Base-by-base conservation (phyloP, 768 basidiomycete species). In the Peribolospora kevripleyi region DNA sequence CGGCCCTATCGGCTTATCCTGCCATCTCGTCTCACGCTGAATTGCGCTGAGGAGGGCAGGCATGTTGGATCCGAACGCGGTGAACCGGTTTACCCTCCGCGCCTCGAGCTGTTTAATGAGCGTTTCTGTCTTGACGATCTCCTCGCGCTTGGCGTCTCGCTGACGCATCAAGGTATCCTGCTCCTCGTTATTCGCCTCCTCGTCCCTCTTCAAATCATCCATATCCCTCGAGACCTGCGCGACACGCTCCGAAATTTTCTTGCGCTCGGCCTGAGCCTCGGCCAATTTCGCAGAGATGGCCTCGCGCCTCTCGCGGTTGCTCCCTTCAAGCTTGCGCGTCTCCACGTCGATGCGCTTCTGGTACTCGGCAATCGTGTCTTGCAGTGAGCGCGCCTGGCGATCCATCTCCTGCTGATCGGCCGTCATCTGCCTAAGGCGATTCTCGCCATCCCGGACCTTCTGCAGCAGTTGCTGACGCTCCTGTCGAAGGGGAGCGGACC, bases 291-390 rank as follows among this genome's bases (percentile, higher is more conserved):
- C 58, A 39, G 48, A 51, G 6, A 58, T 46, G 2, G 56, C 56
- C 5, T 49, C 14, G 11, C 54, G 60, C 49, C 59, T 58, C 8
- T 52, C 56, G 46, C 59, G 53, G 50, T 55, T 36, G 50, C 57
- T 49, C 38, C 59, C 57, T 70, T 77, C 68, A 75, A 71, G 46
- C 74, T 64, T 76, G 42, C 65, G 67, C 7, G 71, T 70, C 64
- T 82, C 82, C 39, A 69, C 70, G 2, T 60, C 67, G 46, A 87
- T 79, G 51, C 75, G 70, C 13, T 65, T 60, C 2, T 75, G 65
- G n/a, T 68, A 62, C 0, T 68, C 66, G 13, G 59, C 57, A 49
- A 74, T 72, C 11, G 64, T 41, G 6, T 7, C 45, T 6, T n/a
- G 38, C 45, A 43, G 5, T 46, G 38, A 13, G 46, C 46, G 57